Conservation (phyloP, 2,329 filamentous ascomycete genomes). For the Juglanconis juglandina region DNA sequence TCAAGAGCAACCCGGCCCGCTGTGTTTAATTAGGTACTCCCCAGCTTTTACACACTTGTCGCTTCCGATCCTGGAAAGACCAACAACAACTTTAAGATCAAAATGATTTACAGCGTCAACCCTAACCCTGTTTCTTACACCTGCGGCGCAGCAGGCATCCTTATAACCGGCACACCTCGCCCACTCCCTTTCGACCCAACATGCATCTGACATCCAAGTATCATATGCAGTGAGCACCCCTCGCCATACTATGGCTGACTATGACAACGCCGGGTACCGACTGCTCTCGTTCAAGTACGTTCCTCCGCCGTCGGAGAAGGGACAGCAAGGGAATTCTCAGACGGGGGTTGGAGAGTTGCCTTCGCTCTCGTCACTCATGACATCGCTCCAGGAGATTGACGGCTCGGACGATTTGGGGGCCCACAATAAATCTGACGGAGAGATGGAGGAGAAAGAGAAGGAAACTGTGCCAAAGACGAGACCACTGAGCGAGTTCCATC, state of each 20-base stretch:
- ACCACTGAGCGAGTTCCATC: constrained; percentile 21
- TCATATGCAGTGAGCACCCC: no score
- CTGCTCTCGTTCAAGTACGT: constrained; percentile 14
- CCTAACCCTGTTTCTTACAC: no score
- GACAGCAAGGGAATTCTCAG: neutral
- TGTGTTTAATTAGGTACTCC: no score
- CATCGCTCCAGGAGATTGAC: neutral
- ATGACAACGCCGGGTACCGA: constrained; percentile 10
- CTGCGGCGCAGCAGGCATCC: no score
- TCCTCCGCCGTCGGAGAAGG: neutral
- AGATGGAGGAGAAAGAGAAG: neutral
- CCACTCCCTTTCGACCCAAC: no score
- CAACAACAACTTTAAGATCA: no score
- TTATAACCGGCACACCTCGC: no score
- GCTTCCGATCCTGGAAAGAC: no score
- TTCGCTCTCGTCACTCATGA: constrained; percentile 7
- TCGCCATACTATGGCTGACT: constrained; percentile 2
- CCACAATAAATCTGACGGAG: neutral
- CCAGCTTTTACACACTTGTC: no score
- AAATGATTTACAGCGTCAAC: no score
- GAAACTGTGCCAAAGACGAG: neutral
- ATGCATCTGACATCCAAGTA: no score
- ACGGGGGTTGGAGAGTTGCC: neutral
- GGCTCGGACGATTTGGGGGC: neutral
- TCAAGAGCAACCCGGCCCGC: no score